These are phyloP conservation scores for Lepraria neglecta DNA, from an alignment of 495 filamentous ascomycete genomes.

Conservation along the genomic window DNA sequence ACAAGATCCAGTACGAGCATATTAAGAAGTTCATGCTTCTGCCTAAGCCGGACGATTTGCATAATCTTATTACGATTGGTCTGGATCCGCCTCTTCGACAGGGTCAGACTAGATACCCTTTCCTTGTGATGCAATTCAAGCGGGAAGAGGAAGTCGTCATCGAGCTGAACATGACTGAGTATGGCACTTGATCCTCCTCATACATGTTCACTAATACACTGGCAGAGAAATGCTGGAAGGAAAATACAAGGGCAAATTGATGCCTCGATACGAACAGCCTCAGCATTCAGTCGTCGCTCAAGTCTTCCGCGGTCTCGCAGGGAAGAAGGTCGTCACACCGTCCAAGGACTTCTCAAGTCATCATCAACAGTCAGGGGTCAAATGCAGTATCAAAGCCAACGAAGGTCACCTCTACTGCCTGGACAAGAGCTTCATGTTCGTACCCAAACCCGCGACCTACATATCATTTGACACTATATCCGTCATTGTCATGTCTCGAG, in stretches of 20 bases:
- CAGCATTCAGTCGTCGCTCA: slow-evolving; percentile 86
- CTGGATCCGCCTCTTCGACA: slow-evolving; percentile 94
- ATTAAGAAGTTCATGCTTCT: slow-evolving; percentile 99
- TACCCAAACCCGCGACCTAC: slow-evolving; percentile 95
- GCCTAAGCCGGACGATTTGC: slow-evolving; percentile 93
- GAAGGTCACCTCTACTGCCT: slow-evolving; percentile 95
- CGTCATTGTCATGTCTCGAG: slow-evolving; percentile 88
- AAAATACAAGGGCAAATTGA: slow-evolving; percentile 85
- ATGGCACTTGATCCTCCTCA: slow-evolving; percentile 34
- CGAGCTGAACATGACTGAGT: slow-evolving; percentile 95
- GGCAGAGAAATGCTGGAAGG: slow-evolving; percentile 56
- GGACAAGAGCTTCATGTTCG: slow-evolving; percentile 98
- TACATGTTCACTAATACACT: slow-evolving; percentile 19
- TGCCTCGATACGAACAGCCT: slow-evolving; percentile 82
- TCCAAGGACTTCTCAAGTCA: slow-evolving; percentile 88
- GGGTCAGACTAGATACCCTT: slow-evolving; percentile 96
- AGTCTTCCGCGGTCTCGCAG: slow-evolving; percentile 87
- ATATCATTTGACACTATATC: slow-evolving; percentile 86
- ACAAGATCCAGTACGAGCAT: slow-evolving; percentile 96
- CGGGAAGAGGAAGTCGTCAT: slow-evolving; percentile 94
- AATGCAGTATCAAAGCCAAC: slow-evolving; percentile 98
- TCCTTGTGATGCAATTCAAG: slow-evolving; percentile 99
- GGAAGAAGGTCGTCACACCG: slow-evolving; percentile 88
- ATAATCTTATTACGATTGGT: slow-evolving; percentile 90
- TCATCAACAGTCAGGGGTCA: slow-evolving; percentile 89